These are phyloP conservation scores for Calcarisporium arbuscula DNA, from an alignment of 2,329 filamentous ascomycete species.

Conservation along the genomic window DNA sequence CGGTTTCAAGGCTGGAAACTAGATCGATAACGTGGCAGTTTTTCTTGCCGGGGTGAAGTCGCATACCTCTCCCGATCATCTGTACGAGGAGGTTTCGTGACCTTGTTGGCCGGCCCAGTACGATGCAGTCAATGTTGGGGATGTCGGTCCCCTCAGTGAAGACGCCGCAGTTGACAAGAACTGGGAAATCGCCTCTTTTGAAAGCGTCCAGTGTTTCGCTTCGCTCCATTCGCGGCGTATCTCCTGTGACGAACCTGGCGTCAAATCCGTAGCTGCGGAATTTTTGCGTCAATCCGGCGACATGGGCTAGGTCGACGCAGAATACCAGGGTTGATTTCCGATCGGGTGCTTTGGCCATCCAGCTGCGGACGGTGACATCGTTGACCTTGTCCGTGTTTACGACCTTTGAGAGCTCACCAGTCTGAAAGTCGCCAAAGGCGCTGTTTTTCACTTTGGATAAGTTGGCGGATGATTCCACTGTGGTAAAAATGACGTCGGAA, in stretches of 20 bases:
- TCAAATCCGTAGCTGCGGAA: constrained; percentile 77
- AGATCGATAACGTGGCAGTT: constrained; percentile 96
- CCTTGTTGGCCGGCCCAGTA: constrained; percentile 81
- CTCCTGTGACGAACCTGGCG: constrained; percentile 79
- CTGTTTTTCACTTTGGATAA: constrained; percentile 62
- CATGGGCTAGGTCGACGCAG: constrained; percentile 85
- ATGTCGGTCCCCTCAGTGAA: constrained; percentile 98
- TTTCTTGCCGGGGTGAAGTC: constrained; percentile 70
- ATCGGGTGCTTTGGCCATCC: constrained; percentile 67
- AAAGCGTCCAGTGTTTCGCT: constrained; percentile 70
- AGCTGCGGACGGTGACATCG: constrained; percentile 76
- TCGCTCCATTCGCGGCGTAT: constrained; percentile 65
- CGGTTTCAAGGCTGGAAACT: constrained; percentile 77
- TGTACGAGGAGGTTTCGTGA: constrained; percentile 92
- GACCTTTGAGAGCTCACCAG: constrained; percentile 67
- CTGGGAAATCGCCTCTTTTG: constrained; percentile 68
- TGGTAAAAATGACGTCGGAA: constrained; percentile 88
- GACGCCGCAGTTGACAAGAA: constrained; percentile 90
- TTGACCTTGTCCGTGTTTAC: constrained; percentile 82
- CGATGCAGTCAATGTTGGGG: constrained; percentile 89
- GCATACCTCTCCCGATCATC: constrained; percentile 95
- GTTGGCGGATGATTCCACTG: constrained; percentile 76
- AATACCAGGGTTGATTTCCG: constrained; percentile 88
- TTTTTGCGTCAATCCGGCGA: constrained; percentile 63
- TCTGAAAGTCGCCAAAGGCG: constrained; percentile 67